phyloP scores from a whole-genome alignment of 2,329 filamentous ascomycete species.

The Aspergillus chevalieri region DNA sequence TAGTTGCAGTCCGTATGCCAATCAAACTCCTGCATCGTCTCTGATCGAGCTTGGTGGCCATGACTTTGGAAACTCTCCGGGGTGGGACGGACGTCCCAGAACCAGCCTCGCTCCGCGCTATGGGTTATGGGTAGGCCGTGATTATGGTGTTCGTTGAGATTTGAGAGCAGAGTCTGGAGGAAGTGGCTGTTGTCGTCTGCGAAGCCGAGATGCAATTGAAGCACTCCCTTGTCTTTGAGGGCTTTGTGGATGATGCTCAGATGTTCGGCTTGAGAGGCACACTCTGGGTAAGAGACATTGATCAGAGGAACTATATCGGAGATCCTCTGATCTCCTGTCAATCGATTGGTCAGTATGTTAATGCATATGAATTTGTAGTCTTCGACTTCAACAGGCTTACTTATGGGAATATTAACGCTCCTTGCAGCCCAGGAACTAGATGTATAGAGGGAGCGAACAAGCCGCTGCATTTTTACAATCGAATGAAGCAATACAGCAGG shows the following conservation, averaged over 20 bases:
- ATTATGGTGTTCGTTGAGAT: neutral
- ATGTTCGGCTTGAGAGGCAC: neutral
- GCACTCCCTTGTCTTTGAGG: neutral
- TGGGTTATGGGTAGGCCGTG: neutral
- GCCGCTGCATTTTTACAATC: no score
- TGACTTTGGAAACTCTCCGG: conserved; percentile 22
- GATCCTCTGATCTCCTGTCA: no score
- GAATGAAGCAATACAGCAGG: no score
- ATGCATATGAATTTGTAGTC: no score
- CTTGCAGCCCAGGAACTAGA: no score
- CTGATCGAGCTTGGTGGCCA: conserved; percentile 32
- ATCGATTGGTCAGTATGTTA: no score
- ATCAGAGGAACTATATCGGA: neutral
- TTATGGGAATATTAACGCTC: no score
- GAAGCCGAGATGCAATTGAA: neutral
- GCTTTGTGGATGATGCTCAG: neutral
- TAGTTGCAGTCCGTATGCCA: conserved; percentile 43
- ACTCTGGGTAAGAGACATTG: neutral
- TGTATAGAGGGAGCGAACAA: no score
- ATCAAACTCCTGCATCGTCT: conserved; percentile 38
- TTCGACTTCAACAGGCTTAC: no score
- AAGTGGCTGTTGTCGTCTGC: neutral
- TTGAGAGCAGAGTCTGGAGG: neutral
- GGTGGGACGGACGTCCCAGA: neutral
- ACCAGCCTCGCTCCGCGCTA: neutral